These are phyloP conservation scores for Pythium dissimile DNA, from an alignment of 352 stramenopile species.

Conservation along the genomic window DNA sequence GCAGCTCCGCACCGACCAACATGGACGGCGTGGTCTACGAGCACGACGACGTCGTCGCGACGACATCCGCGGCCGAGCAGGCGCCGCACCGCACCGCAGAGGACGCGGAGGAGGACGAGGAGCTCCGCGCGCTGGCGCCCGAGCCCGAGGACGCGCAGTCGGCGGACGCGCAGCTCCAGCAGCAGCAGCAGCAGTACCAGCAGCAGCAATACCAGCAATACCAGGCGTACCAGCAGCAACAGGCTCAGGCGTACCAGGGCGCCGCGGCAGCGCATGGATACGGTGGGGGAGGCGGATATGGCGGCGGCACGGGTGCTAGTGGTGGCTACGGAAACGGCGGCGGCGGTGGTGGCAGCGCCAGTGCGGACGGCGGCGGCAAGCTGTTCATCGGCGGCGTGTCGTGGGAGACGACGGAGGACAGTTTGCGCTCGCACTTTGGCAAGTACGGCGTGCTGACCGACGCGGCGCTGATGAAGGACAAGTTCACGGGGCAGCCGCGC, in stretches of 20 bases:
- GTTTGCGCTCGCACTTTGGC: conserved; percentile 84
- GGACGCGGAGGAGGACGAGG: conserved; percentile 59
- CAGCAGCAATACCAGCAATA: conserved; percentile 44
- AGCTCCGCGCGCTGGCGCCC: conserved; percentile 55
- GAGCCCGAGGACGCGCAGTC: conserved; percentile 45
- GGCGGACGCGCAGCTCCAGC: conserved; percentile 19
- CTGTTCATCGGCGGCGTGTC: conserved; percentile 90
- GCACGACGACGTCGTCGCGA: conserved; percentile 52
- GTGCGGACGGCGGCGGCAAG: conserved; percentile 42
- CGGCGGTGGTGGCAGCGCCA: not conserved
- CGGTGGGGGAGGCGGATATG: conserved; percentile 24
- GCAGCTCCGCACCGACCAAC: not conserved
- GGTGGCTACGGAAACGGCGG: not conserved
- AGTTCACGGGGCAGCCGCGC: conserved; percentile 88
- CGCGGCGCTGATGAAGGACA: conserved; percentile 91
- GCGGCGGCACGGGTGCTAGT: conserved; percentile 3
- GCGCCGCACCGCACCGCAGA: conserved; percentile 13
- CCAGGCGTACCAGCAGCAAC: conserved; percentile 22
- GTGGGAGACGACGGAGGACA: conserved; percentile 93
- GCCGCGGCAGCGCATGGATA: too few relatives aligned
- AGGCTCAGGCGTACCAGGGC: conserved; percentile 35
- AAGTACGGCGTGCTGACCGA: conserved; percentile 87
- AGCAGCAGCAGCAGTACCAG: conserved; percentile 21
- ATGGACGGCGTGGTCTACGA: conserved; percentile 84
- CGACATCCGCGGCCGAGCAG: conserved; percentile 8